Evolutionary conservation across 2,329 filamentous ascomycete species (phyloP).

Genomic region (Lecanicillium sp.): DNA sequence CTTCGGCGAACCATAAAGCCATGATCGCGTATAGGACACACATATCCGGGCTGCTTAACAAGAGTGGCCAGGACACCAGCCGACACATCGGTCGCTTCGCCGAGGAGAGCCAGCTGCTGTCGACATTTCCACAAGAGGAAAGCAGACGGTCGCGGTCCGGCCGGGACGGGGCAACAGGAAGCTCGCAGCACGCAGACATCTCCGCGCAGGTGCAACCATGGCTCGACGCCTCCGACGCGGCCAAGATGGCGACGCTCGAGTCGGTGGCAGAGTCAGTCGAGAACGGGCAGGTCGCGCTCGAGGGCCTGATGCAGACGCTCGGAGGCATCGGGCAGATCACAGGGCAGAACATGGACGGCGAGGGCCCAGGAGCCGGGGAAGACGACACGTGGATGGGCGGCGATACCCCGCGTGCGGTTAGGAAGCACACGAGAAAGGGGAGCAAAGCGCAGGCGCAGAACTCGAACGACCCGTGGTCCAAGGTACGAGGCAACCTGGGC

Average conservation of each 20-base stretch:
- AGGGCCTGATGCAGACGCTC: conserved; percentile 44
- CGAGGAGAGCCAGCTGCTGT: conserved; percentile 58
- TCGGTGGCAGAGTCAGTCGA: conserved; percentile 55
- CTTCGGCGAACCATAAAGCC: conserved; percentile 52
- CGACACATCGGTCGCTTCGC: conserved; percentile 48
- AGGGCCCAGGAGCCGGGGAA: conserved; percentile 18
- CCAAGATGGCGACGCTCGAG: conserved; percentile 54
- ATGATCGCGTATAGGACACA: conserved; percentile 54
- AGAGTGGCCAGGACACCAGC: conserved; percentile 44
- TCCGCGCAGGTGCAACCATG: conserved; percentile 47
- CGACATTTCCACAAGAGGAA: conserved; percentile 40
- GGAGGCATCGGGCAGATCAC: conserved; percentile 45
- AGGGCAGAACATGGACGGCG: conserved; percentile 27
- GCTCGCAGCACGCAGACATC: conserved; percentile 34
- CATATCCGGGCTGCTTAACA: conserved; percentile 43
- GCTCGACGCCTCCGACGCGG: conserved; percentile 54
- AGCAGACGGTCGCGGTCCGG: conserved; percentile 30
- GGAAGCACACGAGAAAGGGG: conserved; percentile 21
- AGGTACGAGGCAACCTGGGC: conserved; percentile 48
- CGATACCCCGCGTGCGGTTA: conserved; percentile 19
- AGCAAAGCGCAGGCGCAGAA: conserved; percentile 20
- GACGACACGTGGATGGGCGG: conserved; percentile 30
- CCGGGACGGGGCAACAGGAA: no score
- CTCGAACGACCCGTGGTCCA: conserved; percentile 42
- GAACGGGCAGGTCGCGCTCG: conserved; percentile 49